Evolutionary conservation across 2,329 filamentous ascomycete species (phyloP), one percentile per base, ranked within the genome.

Genomic region (Phialophora expanda): DNA sequence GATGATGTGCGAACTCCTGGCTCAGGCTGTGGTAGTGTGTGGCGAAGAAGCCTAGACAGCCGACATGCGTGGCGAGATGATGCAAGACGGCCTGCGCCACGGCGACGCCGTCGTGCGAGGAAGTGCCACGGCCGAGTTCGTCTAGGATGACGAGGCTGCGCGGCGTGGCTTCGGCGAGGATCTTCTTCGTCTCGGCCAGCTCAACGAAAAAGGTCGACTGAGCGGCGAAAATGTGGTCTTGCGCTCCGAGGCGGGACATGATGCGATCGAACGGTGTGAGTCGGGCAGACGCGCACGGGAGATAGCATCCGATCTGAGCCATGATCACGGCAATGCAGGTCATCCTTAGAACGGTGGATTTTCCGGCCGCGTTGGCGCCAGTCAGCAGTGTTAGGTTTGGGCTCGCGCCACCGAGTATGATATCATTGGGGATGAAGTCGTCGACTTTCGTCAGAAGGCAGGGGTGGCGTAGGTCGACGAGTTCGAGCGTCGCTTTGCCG

Each of bases 171-270:
- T 98, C 95, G 0, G 92, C 88, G 0, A 99, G 84, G 58, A 99
- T 99, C 83, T 98, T 98, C 82, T 98, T 97, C 0, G 95, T 99
- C 77, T 99, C 95, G 0, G 93, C 93, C 1, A 99, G 83, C 78
- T 99, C 95, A 30, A 99, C 94, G 75, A 99, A 98, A 83, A 99
- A 99, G 2, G 95, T 99, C 14, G 92, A 96, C 78, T 99, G 95
- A 0, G 94, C 92, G 1, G 94, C 95, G 76, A 99, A 98, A 73
- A 99, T 99, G 78, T 98, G 98, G 86, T 99, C 95, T 74, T 98
- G 97, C 56, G 95, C 95, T 9, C 95, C 95, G 0, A 99, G 87
- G 54, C 95, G 92, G 9, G 94, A 98, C 95, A 99, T 99, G 82
- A 99, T 98, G 62, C 95, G 91, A 76, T 99, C 95, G 2, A 96